These are phyloP conservation scores for Penicillium egyptiacum DNA, from an alignment of 495 filamentous ascomycete genomes.

Conservation along the genomic window DNA sequence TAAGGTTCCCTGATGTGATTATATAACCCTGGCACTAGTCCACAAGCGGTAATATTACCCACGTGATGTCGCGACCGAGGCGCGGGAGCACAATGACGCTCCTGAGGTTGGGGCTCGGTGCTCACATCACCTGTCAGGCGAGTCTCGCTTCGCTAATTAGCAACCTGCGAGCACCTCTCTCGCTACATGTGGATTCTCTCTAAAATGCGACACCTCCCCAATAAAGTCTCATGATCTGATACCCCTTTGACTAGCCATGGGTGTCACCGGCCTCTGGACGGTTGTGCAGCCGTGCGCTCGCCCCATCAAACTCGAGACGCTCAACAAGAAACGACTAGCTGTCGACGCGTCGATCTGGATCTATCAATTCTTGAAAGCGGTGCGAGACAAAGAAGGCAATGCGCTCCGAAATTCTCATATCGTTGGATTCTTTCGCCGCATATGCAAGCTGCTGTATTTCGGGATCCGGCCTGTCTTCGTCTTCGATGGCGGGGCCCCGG, in stretches of 20 bases:
- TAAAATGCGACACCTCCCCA: background rate
- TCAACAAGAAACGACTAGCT: constrained; percentile 91
- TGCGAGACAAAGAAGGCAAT: constrained; percentile 97
- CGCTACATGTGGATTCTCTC: background rate
- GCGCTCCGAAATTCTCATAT: constrained; percentile 92
- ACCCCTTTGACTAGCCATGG: constrained; percentile 58
- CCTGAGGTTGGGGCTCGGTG: constrained; percentile 5
- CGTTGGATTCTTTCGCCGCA: constrained; percentile 95
- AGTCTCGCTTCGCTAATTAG: constrained; percentile 13
- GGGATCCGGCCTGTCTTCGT: constrained; percentile 98
- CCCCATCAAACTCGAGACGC: constrained; percentile 86
- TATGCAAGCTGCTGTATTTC: constrained; percentile 94
- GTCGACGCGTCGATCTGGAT: constrained; percentile 99
- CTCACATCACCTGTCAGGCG: constrained; percentile 2
- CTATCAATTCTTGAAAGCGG: constrained; percentile 98
- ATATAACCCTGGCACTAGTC: constrained; percentile 19
- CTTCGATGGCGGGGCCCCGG: constrained; percentile 93
- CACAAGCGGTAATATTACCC: constrained; percentile 21
- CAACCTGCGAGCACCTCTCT: background rate
- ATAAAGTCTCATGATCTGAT: background rate
- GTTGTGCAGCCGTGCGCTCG: constrained; percentile 86
- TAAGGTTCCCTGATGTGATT: constrained; percentile 10
- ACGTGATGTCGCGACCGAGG: constrained; percentile 34
- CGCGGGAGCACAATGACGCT: constrained; percentile 10
- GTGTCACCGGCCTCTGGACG: constrained; percentile 96